A percentile compares a stretch with the other conserved stretches of the same genome.
phyloP scores from a whole-genome alignment of 73 alveolate genomes.

The Breviolum minutum region DNA sequence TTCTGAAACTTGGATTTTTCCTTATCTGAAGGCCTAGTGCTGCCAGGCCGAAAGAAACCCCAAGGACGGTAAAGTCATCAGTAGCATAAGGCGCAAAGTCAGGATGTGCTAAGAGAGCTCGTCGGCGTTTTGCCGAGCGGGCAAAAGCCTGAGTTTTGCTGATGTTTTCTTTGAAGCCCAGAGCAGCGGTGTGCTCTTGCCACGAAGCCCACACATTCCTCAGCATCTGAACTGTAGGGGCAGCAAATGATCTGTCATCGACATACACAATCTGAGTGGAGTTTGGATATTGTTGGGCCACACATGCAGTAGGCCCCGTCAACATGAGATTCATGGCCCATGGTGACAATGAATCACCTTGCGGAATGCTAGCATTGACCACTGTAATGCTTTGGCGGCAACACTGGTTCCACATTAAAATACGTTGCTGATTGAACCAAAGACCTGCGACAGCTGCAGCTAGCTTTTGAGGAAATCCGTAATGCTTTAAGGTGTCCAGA shows the following conservation, averaged over 20 bases:
- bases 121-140: neutral
- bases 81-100: neutral
- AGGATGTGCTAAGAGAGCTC: neutral
- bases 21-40: neutral
- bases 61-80: neutral
- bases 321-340: neutral
- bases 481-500: neutral
- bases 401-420: neutral
- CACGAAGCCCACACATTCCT: neutral
- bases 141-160: neutral
- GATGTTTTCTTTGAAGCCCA: neutral
- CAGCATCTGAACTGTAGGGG: neutral
- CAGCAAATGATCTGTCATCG: neutral
- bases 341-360: conserved; percentile 2
- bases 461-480: neutral
- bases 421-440: neutral
- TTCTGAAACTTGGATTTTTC: neutral
- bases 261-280: neutral
- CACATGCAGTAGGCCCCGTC: neutral
- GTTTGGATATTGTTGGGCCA: neutral
- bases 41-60: neutral
- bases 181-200: neutral
- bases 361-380: neutral
- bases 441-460: neutral
- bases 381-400: too few relatives aligned